Evolutionary conservation across 2,329 filamentous ascomycete genomes (phyloP).

Genomic region (Dendryphion nanum): DNA sequence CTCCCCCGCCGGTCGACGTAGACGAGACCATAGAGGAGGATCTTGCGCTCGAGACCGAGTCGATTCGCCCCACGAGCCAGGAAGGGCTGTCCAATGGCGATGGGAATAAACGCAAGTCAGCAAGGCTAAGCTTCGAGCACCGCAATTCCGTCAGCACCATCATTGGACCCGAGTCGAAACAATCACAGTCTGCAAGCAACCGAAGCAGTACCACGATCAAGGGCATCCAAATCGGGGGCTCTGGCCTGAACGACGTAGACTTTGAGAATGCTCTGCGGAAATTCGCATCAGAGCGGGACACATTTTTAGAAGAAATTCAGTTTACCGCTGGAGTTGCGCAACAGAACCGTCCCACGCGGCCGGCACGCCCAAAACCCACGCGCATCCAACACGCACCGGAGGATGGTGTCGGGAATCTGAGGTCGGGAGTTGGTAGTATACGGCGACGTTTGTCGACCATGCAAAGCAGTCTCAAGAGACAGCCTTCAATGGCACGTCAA

Average conservation of each 20-base stretch:
- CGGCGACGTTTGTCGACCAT: conserved; percentile 93
- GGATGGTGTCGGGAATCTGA: conserved; percentile 54
- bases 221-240: conserved; percentile 40
- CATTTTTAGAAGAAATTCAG: conserved; percentile 87
- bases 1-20: conserved; percentile 31
- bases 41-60: conserved; percentile 54
- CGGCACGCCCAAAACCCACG: conserved; percentile 75
- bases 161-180: conserved; percentile 43
- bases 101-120: conserved; percentile 33
- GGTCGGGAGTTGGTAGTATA: conserved; percentile 75
- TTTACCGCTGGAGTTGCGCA: conserved; percentile 75
- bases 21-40: conserved; percentile 63
- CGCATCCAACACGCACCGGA: conserved; percentile 58
- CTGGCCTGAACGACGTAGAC: conserved; percentile 69
- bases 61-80: conserved; percentile 43
- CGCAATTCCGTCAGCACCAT: conserved; percentile 54
- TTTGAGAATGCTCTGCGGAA: conserved; percentile 92
- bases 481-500: conserved; percentile 72
- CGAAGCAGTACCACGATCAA: conserved; percentile 65
- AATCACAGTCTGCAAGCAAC: conserved; percentile 57
- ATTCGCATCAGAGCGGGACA: conserved; percentile 92
- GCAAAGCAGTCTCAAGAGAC: conserved; percentile 83
- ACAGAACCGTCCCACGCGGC: conserved; percentile 48
- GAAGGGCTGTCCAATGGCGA: conserved; percentile 44
- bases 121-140: conserved; percentile 46